Evolutionary conservation across 176 grass and related monocot genomes (phyloP).

Genomic region (sorghum (Sorghum bicolor)): Sorghum_bicolor_NCBIv3 NC_012879.2:6515001-6515500

Average conservation of each 20-base stretch:
- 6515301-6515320: conserved; percentile 31
- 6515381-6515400: conserved; percentile 56
- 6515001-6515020: not conserved
- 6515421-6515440: conserved; percentile 47
- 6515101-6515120: rapidly evolving
- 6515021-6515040: not conserved
- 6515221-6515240: too few relatives aligned
- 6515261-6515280: not conserved
- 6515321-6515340: not conserved
- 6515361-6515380: conserved; percentile 56
- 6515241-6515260: too few relatives aligned
- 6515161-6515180: not conserved
- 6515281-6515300: not conserved
- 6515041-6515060: conserved; percentile 21
- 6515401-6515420: conserved; percentile 54
- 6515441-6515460: conserved; percentile 9
- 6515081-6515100: not conserved
- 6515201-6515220: too few relatives aligned
- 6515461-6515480: conserved; percentile 46
- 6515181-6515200: too few relatives aligned
- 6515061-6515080: conserved; percentile 42
- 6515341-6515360: conserved; percentile 37
- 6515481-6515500: conserved; percentile 59
- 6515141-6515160: not conserved
- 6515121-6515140: too few relatives aligned